Conservation (phyloP, 495 filamentous ascomycete genomes). For the Pyronema domesticum region DNA sequence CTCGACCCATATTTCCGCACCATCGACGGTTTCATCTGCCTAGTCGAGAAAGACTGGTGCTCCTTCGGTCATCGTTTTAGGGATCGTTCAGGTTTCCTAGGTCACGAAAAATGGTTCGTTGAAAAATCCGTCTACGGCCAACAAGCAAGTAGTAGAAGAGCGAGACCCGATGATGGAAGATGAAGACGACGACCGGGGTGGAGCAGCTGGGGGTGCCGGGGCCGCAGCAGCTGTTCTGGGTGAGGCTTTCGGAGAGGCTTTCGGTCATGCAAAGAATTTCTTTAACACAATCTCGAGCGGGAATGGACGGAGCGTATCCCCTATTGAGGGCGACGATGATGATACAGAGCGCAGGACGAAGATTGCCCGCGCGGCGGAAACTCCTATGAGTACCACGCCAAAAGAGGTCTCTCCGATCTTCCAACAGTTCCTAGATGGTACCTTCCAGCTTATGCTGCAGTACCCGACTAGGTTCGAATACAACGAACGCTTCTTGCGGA, state of each 20-base stretch:
- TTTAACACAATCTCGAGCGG: slow-evolving; percentile 40
- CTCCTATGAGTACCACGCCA: slow-evolving; percentile 21
- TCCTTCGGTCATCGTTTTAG: slow-evolving; percentile 97
- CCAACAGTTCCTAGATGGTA: slow-evolving; percentile 93
- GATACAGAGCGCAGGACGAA: slow-evolving; percentile 13
- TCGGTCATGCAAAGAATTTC: slow-evolving; percentile 75
- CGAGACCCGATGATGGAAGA: slow-evolving; percentile 5
- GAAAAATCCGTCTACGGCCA: slow-evolving; percentile 15
- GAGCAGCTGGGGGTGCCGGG: not conserved
- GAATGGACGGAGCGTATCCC: slow-evolving; percentile 9
- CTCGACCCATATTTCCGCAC: slow-evolving; percentile 93
- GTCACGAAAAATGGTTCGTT: slow-evolving; percentile 88
- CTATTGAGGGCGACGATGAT: slow-evolving; percentile 14
- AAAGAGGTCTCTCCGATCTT: slow-evolving; percentile 94
- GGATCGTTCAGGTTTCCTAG: slow-evolving; percentile 66
- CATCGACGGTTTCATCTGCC: slow-evolving; percentile 81
- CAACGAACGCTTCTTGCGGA: slow-evolving; percentile 82
- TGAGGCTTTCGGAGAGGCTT: slow-evolving; percentile 44
- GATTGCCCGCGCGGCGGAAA: slow-evolving; percentile 8
- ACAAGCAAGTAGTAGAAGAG: slow-evolving; percentile 7
- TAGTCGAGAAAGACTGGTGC: slow-evolving; percentile 96
- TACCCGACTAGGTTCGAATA: slow-evolving; percentile 88
- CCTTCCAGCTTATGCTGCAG: slow-evolving; percentile 77
- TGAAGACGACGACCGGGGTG: slow-evolving; percentile 4
- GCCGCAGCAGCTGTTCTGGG: slow-evolving; percentile 25